Evolutionary conservation across 2,329 filamentous ascomycete species (phyloP).

Genomic region (Penicillium sp.): DNA sequence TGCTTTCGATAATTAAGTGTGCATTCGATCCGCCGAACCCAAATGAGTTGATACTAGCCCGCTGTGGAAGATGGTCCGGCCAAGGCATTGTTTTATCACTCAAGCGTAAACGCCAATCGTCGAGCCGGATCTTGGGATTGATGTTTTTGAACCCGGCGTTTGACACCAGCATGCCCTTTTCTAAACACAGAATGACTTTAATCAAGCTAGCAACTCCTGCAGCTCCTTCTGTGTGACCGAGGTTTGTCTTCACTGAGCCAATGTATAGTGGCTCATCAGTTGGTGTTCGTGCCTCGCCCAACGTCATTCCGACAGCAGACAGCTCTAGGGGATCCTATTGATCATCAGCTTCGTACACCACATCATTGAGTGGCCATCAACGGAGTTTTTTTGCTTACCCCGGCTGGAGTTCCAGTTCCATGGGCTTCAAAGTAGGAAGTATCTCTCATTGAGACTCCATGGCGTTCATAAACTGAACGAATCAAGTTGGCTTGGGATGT

Average conservation of each 20-base stretch:
- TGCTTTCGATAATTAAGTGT: conserved; percentile 22
- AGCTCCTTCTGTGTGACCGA: conserved; percentile 52
- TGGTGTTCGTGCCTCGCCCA: conserved; percentile 12
- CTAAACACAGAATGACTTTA: conserved; percentile 45
- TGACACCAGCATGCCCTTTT: conserved; percentile 41
- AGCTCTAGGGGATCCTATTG: conserved; percentile 17
- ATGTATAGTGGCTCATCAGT: conserved; percentile 23
- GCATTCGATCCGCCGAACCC: conserved; percentile 32
- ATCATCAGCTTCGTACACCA: neutral
- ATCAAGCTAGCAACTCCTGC: conserved; percentile 52
- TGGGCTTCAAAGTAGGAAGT: conserved; percentile 41
- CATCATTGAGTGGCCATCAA: rapidly evolving
- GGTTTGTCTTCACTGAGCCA: conserved; percentile 32
- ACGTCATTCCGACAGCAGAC: conserved; percentile 17
- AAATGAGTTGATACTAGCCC: conserved; percentile 29
- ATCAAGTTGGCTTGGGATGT: conserved; percentile 40
- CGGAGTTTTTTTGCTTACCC: conserved; percentile 13
- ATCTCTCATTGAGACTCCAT: conserved; percentile 17
- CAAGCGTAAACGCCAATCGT: conserved; percentile 20
- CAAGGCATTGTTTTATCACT: conserved; percentile 18
- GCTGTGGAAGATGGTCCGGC: conserved; percentile 18
- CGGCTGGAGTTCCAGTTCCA: conserved; percentile 41
- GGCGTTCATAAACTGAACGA: conserved; percentile 31
- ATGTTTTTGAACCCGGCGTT: conserved; percentile 46
- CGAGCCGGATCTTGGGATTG: conserved; percentile 42